Evolutionary conservation across 23 red algal genomes (phyloP).

Genomic region (Cyanidiococcus yangmingshanensis): DNA sequence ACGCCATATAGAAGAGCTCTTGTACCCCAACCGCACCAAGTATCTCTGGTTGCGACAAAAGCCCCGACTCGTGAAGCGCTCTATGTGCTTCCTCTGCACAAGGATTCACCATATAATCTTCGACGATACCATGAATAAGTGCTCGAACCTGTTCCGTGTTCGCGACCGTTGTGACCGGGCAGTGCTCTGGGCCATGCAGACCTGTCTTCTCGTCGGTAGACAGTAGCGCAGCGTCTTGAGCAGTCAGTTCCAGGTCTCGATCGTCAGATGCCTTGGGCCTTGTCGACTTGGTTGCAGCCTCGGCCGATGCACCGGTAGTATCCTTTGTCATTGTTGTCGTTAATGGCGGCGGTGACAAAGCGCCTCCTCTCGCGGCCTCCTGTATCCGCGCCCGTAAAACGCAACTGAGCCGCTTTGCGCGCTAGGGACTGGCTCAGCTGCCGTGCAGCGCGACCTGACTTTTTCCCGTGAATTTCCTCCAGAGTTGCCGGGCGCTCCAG

Average conservation of each 20-base stretch:
- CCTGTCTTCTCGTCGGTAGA: no score
- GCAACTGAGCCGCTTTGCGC: not conserved
- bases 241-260: no score
- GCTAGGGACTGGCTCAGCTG: not conserved
- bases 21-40: not conserved
- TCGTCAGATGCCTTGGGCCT: no score
- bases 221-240: no score
- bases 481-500: conserved; percentile 67
- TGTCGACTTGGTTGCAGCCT: no score
- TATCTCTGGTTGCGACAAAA: not conserved
- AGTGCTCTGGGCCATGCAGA: not conserved
- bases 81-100: not conserved
- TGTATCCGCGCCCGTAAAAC: conserved; percentile 6
- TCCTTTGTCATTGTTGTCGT: not conserved
- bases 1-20: not conserved
- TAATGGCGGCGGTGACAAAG: not conserved
- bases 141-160: not conserved
- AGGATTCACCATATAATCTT: conserved; percentile 16
- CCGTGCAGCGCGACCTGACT: not conserved
- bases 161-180: not conserved
- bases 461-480: conserved; percentile 69
- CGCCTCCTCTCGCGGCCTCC: not conserved
- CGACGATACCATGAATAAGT: not conserved
- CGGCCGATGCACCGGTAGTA: no score
- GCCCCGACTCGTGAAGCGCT: not conserved